Base-by-base conservation (phyloP, 176 grass and related monocot species). In the Oryza officinalis region DNA sequence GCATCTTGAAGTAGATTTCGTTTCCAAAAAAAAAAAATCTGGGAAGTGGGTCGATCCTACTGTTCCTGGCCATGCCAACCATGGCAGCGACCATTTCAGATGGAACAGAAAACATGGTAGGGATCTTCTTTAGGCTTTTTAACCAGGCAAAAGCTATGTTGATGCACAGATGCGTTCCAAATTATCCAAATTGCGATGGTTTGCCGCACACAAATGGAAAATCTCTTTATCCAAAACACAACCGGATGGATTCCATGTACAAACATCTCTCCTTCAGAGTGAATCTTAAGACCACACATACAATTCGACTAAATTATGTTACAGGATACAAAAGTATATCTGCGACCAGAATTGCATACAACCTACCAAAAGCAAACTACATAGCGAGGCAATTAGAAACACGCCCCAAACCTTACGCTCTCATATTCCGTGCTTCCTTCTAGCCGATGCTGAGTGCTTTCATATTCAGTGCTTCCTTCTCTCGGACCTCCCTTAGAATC, bases 401-500 rank as follows among this genome's bases (percentile, higher is more conserved):
- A 78, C 74, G 86, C 37, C 27, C 43, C 25, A 17, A 37, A 65
- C 59, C 27, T 73, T 67, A 63, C 14, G 70, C 61, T 73, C 71
- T 72, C 69, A 89, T 89, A 45, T 84, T 57, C 47, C 78, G 77
- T 15, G 86, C 84, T 15, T 77, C 0, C 47, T 10, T 64, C 87
- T 76, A 90, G 54, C 54, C 22, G 50, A 92, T 82, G 67, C 4
- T 59, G 30, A 92, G 49, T 5, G 70, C 61, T 73, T 76, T 72
- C 69, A 89, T 89, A 45, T 84, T 57, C 47, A 81, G 77, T 15
- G 86, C 84, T 15, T 77, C 86, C 10, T 77, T 89, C 25, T 85
- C 92, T 45, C 76, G 86, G 27, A 87, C 76, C 75, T 77, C 84
- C 63, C 83, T 87, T 30, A 89, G 87, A 28, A 76, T 84, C 61